A percentile compares a stretch with the other conserved stretches of the same genome.
These are phyloP conservation scores for maize (Zea mays) DNA, from an alignment of 176 grass and related monocot species.

Conservation along the genomic window Zm-B73-REFERENCE-NAM-5.0 NC_050098.1:186059001-186059500, in stretches of 20 bases:
- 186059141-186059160: not conserved
- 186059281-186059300: not conserved
- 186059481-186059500: too few species aligned
- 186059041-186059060: constrained; percentile 8
- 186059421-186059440: not conserved
- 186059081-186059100: not conserved
- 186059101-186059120: not conserved
- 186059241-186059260: not conserved
- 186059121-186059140: not conserved
- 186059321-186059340: not conserved
- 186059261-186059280: not conserved
- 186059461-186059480: too few species aligned
- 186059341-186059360: not conserved
- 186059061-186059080: not conserved
- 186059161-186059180: not conserved
- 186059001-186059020: constrained; percentile 98
- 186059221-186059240: not conserved
- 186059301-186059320: not conserved
- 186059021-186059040: not conserved
- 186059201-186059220: not conserved
- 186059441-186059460: not conserved
- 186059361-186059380: not conserved
- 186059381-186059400: not conserved
- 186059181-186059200: not conserved
- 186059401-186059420: not conserved